Percentiles rank a stretch among this genome's conserved stretches.
phyloP scores from a whole-genome alignment of 108 stramenopile species.

The Skeletonema marinoi region DNA sequence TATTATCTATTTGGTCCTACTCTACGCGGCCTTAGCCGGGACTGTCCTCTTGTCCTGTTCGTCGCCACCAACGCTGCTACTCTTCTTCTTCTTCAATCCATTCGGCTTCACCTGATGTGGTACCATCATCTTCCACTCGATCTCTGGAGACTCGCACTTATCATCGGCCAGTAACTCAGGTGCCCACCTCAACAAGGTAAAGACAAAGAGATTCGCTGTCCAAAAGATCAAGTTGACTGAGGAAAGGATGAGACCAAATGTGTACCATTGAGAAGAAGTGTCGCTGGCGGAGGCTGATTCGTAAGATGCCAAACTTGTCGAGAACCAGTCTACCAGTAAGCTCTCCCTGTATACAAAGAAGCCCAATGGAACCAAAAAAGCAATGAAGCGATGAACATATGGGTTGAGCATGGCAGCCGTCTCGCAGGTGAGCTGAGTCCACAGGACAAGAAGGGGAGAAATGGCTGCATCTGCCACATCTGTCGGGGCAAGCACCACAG shows the following conservation, averaged over 20 bases:
- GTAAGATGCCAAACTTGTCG: not conserved
- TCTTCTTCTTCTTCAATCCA: not conserved
- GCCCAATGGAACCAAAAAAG: constrained; percentile 10
- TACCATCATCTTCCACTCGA: not conserved
- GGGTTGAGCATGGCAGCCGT: constrained; percentile 13
- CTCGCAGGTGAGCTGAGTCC: constrained; percentile 13
- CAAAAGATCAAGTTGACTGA: not conserved
- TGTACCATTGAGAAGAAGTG: not conserved
- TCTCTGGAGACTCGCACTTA: constrained; percentile 6
- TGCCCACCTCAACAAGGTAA: not conserved
- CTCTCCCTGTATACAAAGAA: constrained; percentile 14
- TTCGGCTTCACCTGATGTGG: not conserved
- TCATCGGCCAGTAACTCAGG: not conserved
- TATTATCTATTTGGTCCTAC: not conserved
- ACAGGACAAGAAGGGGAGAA: constrained; percentile 11
- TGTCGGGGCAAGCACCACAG: not conserved
- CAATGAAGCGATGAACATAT: constrained; percentile 8
- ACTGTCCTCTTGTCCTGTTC: not conserved
- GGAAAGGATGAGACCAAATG: not conserved
- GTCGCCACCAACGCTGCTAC: not conserved
- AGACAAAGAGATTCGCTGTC: not conserved
- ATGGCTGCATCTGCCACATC: constrained; percentile 9
- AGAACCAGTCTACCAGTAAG: constrained; percentile 9
- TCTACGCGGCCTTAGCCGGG: not conserved
- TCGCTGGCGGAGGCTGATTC: not conserved